A percentile compares a stretch with the other conserved stretches of the same genome.
Evolutionary conservation across 2,329 filamentous ascomycete species (phyloP).

Genomic region (Paraphaeosphaeria minitans): DNA sequence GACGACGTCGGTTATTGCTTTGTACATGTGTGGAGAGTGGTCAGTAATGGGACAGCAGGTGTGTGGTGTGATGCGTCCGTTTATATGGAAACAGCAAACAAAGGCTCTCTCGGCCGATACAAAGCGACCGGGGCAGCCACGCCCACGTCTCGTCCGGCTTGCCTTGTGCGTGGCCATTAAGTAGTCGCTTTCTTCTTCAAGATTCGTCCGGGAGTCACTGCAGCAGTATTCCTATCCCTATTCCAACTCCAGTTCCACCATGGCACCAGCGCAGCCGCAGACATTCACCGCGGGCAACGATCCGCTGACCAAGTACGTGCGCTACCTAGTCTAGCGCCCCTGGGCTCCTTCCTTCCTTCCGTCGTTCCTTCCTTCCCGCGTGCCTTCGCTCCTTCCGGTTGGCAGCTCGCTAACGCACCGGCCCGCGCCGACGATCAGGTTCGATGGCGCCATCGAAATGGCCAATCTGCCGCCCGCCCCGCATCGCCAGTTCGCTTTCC

Average conservation of each 20-base stretch:
- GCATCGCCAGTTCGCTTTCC: neutral
- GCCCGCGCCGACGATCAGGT: neutral
- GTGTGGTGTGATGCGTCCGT: neutral
- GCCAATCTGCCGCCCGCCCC: neutral
- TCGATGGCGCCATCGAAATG: neutral
- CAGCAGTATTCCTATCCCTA: neutral
- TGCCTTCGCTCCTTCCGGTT: neutral
- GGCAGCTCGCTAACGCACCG: neutral
- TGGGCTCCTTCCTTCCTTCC: no score
- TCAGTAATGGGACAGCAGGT: neutral
- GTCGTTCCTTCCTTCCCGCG: no score
- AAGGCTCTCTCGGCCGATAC: conserved; percentile 4
- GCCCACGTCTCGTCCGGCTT: neutral
- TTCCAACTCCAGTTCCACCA: no score
- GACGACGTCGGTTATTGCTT: neutral
- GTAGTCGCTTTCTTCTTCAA: neutral
- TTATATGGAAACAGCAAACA: conserved; percentile 1
- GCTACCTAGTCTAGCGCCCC: no score
- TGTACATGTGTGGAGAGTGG: neutral
- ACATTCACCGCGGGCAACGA: conserved; percentile 1
- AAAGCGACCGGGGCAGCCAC: neutral
- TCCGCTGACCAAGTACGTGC: conserved; percentile 1
- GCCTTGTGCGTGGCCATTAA: neutral
- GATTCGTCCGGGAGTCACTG: neutral
- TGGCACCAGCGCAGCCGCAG: neutral